Conservation (phyloP, 305 asterid genomes). For the Fraxinus sp. region DNA sequence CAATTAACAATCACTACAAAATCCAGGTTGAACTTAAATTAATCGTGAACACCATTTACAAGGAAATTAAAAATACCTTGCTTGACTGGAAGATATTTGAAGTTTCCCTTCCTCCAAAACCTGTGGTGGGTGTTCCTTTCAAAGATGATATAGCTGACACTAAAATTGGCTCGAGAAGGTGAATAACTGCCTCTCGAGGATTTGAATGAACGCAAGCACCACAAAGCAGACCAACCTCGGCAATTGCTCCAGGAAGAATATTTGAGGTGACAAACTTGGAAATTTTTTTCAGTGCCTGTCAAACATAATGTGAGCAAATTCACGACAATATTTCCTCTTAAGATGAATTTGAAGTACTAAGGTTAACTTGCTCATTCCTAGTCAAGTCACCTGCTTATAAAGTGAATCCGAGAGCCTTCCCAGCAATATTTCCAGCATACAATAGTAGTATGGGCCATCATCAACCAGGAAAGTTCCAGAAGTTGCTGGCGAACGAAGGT, state of each 20-base stretch:
- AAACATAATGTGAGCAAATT: conserved; percentile 28
- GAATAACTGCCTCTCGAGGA: conserved; percentile 81
- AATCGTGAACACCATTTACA: conserved; percentile 26
- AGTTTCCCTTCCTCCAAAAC: conserved; percentile 66
- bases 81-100: conserved; percentile 44
- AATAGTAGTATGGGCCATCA: conserved; percentile 91
- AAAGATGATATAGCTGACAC: conserved; percentile 70
- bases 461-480: conserved; percentile 95
- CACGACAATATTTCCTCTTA: conserved; percentile 16
- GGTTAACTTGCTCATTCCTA: conserved; percentile 17
- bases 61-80: conserved; percentile 56
- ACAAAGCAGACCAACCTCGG: conserved; percentile 96
- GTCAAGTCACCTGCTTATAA: conserved; percentile 72
- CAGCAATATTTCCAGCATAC: conserved; percentile 90
- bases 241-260: conserved; percentile 99
- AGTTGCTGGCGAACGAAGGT: conserved; percentile 61
- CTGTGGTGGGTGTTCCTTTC: conserved; percentile 73
- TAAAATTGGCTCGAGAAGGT: conserved; percentile 78
- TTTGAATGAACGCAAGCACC: conserved; percentile 95
- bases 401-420: conserved; percentile 90
- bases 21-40: conserved; percentile 25
- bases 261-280: conserved; percentile 84
- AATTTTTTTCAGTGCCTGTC: conserved; percentile 85
- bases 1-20: conserved; percentile 21
- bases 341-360: conserved; percentile 6